phyloP scores from a whole-genome alignment of 192 early-diverging fungal genomes.

The Coemansia sp. region DNA sequence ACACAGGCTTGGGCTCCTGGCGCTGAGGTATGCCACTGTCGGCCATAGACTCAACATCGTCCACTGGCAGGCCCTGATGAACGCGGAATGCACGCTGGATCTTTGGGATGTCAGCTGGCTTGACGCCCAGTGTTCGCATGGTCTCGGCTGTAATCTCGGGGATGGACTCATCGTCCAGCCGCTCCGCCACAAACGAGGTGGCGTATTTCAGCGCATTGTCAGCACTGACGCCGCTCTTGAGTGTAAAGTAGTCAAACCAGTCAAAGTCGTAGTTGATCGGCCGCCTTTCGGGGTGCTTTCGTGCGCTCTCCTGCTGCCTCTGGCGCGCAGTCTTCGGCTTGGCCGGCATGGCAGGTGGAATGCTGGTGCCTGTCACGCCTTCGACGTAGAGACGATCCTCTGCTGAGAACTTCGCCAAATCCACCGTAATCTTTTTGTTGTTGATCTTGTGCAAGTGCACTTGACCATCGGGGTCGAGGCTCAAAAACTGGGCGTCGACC shows the following conservation, averaged over 20 bases:
- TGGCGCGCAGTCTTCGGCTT: slow-evolving; percentile 44
- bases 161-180: slow-evolving; percentile 78
- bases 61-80: slow-evolving; percentile 41
- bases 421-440: slow-evolving; percentile 90
- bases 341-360: slow-evolving; percentile 8
- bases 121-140: slow-evolving; percentile 75
- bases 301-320: slow-evolving; percentile 46
- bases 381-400: slow-evolving; percentile 41
- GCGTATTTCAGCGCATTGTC: slow-evolving; percentile 80
- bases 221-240: slow-evolving; percentile 69
- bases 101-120: slow-evolving; percentile 79
- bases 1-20: neutral
- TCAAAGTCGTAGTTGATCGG: slow-evolving; percentile 75
- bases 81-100: slow-evolving; percentile 60
- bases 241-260: slow-evolving; percentile 89
- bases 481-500: slow-evolving; percentile 86
- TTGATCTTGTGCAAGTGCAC: slow-evolving; percentile 93
- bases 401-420: slow-evolving; percentile 79
- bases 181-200: slow-evolving; percentile 79
- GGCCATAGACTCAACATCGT: slow-evolving; percentile 15
- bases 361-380: slow-evolving; percentile 11
- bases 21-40: neutral
- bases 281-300: slow-evolving; percentile 35
- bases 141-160: slow-evolving; percentile 71
- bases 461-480: slow-evolving; percentile 71